A percentile compares a stretch with the other conserved stretches of the same genome.
phyloP scores from a whole-genome alignment of 2,329 filamentous ascomycete genomes.

The Geosmithia putterillii region DNA sequence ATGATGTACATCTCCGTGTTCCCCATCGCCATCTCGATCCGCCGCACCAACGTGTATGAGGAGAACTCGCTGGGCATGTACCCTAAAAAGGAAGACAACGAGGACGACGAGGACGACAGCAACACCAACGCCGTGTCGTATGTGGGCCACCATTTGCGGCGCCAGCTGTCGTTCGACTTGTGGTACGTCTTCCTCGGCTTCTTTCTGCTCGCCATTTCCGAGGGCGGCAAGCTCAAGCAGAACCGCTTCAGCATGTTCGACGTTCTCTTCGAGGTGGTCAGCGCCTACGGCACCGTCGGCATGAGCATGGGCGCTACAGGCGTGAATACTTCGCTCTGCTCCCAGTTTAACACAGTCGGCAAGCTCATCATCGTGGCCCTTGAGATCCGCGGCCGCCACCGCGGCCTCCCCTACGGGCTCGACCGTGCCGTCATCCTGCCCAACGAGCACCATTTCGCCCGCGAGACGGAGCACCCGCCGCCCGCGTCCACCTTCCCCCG shows the following conservation, averaged over 20 bases:
- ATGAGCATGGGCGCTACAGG: conserved; percentile 71
- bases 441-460: conserved; percentile 41
- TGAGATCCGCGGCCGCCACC: conserved; percentile 58
- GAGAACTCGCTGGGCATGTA: conserved; percentile 76
- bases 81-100: conserved; percentile 31
- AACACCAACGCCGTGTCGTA: conserved; percentile 57
- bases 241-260: conserved; percentile 55
- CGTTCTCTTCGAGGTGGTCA: conserved; percentile 75
- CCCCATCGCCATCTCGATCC: conserved; percentile 89
- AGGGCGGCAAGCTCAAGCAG: conserved; percentile 57
- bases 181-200: conserved; percentile 95
- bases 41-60: conserved; percentile 91
- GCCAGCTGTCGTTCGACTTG: conserved; percentile 90
- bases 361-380: conserved; percentile 59
- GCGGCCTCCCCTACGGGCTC: conserved; percentile 55
- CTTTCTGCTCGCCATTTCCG: conserved; percentile 84
- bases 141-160: conserved; percentile 79
- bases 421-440: conserved; percentile 49
- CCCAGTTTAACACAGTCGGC: conserved; percentile 64
- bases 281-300: conserved; percentile 89
- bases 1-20: conserved; percentile 99
- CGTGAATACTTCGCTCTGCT: conserved; percentile 69
- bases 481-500: conserved; percentile 21
- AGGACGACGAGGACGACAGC: conserved; percentile 23
- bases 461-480: conserved; percentile 36